Evolutionary conservation across 1,284 basidiomycete species (phyloP).

Genomic region (Neonothopanus nambi): DNA sequence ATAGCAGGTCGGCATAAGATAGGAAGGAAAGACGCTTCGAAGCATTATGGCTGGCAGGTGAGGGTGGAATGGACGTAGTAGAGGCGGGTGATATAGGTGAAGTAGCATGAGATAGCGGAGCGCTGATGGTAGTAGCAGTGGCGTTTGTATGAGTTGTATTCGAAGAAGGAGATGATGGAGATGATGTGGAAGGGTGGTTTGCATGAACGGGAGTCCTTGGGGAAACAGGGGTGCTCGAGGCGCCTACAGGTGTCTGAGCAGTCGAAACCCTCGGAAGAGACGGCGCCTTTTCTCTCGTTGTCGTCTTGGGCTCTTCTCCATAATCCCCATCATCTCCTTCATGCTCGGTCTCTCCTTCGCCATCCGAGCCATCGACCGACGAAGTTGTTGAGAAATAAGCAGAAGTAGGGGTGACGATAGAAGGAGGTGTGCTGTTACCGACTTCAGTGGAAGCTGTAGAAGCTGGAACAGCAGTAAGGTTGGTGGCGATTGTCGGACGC

Average conservation of each 20-base stretch:
- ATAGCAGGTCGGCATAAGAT: conserved; percentile 80
- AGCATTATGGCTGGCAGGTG: conserved; percentile 43
- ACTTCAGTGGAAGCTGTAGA: too few relatives aligned
- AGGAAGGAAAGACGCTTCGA: conserved; percentile 81
- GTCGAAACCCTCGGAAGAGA: conserved; percentile 1
- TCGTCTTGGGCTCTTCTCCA: conserved; percentile 2
- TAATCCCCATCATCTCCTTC: not conserved
- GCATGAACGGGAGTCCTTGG: not conserved
- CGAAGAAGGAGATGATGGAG: conserved; percentile 1
- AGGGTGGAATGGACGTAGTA: not conserved
- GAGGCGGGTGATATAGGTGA: not conserved
- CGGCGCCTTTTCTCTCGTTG: conserved; percentile 8
- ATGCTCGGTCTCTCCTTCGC: conserved; percentile 16
- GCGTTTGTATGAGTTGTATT: not conserved
- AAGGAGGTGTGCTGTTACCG: not conserved
- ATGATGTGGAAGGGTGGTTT: not conserved
- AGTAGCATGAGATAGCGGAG: not conserved
- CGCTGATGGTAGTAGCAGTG: not conserved
- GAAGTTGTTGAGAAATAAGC: conserved; percentile 44
- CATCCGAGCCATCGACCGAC: conserved; percentile 27
- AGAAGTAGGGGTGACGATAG: conserved; percentile 46
- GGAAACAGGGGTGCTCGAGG: not conserved
- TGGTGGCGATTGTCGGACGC: conserved; percentile 1
- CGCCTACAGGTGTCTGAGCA: not conserved
- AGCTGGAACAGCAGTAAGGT: too few relatives aligned